phyloP scores from a whole-genome alignment of 2,329 filamentous ascomycete genomes.

The Nemania sp. region DNA sequence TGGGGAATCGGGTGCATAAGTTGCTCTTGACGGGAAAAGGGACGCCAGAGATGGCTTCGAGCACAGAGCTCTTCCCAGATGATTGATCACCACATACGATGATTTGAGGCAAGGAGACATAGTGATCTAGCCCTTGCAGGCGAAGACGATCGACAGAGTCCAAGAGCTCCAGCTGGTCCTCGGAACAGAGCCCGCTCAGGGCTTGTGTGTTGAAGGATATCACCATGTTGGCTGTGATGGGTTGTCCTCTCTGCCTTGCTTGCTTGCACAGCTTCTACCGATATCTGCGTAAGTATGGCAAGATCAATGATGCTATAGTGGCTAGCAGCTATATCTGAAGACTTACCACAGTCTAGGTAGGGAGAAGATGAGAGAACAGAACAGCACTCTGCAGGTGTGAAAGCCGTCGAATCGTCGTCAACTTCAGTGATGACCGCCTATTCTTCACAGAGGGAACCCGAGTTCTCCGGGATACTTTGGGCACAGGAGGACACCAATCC shows the following conservation, averaged over 20 bases:
- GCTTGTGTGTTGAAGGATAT: conserved; percentile 32
- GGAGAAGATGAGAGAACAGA: too few relatives aligned
- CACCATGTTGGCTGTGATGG: conserved; percentile 27
- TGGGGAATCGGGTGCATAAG: conserved; percentile 66
- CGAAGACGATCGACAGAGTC: conserved; percentile 48
- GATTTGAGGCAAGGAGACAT: conserved; percentile 51
- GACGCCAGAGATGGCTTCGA: conserved; percentile 67
- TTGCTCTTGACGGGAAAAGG: conserved; percentile 62
- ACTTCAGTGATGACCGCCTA: too few relatives aligned
- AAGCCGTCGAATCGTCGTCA: too few relatives aligned
- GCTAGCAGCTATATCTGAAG: too few relatives aligned
- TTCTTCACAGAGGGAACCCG: too few relatives aligned
- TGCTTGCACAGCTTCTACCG: too few relatives aligned
- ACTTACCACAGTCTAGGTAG: too few relatives aligned
- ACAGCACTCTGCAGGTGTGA: too few relatives aligned
- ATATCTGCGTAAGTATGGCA: too few relatives aligned
- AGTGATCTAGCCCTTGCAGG: conserved; percentile 43
- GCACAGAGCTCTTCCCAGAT: conserved; percentile 66
- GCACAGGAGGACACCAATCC: too few relatives aligned
- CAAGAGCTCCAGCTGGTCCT: conserved; percentile 45
- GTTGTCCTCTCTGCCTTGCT: not conserved
- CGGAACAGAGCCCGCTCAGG: conserved; percentile 35
- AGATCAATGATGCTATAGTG: too few relatives aligned
- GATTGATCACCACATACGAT: conserved; percentile 67
- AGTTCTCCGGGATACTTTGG: too few relatives aligned